phyloP scores from a whole-genome alignment of 1,284 basidiomycete species.

The Ceratobasidium sp. region DNA sequence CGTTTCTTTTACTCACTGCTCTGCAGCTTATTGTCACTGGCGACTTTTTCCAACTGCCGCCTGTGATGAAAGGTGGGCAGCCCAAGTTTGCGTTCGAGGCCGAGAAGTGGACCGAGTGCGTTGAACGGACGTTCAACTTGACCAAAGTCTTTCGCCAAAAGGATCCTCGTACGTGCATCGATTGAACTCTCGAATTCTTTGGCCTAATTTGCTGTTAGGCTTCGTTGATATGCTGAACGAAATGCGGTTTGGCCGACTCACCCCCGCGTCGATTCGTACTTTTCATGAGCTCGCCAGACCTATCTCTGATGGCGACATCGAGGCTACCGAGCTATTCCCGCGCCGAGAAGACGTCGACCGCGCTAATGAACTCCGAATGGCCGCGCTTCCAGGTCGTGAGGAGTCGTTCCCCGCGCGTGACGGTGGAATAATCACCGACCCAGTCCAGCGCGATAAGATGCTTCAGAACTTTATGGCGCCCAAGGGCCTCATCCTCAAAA shows the following conservation, averaged over 20 bases:
- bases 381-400: constrained; percentile 57
- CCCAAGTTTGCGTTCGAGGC: constrained; percentile 89
- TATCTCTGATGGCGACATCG: constrained; percentile 75
- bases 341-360: constrained; percentile 83
- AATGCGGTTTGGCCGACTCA: constrained; percentile 83
- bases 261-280: constrained; percentile 64
- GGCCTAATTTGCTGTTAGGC: constrained; percentile 57
- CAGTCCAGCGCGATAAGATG: constrained; percentile 49
- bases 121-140: constrained; percentile 83
- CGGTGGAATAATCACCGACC: constrained; percentile 64
- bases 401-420: constrained; percentile 65
- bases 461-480: constrained; percentile 54
- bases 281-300: constrained; percentile 72
- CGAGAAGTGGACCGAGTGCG: constrained; percentile 79
- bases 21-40: constrained; percentile 88
- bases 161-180: constrained; percentile 58
- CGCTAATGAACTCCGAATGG: constrained; percentile 76
- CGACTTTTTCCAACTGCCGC: constrained; percentile 97
- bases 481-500: constrained; percentile 68
- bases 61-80: constrained; percentile 69
- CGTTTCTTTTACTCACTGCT: background rate
- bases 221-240: constrained; percentile 93
- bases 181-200: background rate
- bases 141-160: constrained; percentile 86
- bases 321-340: constrained; percentile 88